Percentiles rank a stretch among this genome's conserved stretches.
Conservation (phyloP, 192 early-diverging fungal species). For the Backusella sp. region DNA sequence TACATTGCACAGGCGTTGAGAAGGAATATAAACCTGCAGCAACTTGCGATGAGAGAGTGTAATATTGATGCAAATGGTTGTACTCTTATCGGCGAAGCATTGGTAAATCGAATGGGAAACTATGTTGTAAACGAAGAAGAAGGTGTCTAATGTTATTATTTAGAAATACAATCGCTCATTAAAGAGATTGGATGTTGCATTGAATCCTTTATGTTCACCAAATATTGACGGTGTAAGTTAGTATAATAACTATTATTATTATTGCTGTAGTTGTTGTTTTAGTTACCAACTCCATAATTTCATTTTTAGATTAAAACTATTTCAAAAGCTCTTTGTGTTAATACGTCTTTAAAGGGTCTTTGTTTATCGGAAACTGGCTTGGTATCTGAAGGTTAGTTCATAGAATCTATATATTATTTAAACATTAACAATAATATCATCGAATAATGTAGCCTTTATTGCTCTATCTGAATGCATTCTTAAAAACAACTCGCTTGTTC, state of each 20-base stretch:
- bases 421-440: not conserved
- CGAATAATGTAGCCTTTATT: conserved; percentile 51
- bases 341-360: conserved; percentile 46
- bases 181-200: conserved; percentile 41
- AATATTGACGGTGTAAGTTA: conserved; percentile 33
- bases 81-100: conserved; percentile 43
- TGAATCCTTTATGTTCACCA: conserved; percentile 40
- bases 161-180: conserved; percentile 52
- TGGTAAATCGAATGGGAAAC: conserved; percentile 37
- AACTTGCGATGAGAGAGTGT: conserved; percentile 43
- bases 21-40: conserved; percentile 47
- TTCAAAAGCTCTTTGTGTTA: conserved; percentile 45
- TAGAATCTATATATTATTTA: not conserved
- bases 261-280: not conserved
- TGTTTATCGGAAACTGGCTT: conserved; percentile 21
- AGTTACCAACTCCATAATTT: not conserved
- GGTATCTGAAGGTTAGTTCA: conserved; percentile 17
- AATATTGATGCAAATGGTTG: conserved; percentile 51
- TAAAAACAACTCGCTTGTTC: conserved; percentile 62
- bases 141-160: not conserved
- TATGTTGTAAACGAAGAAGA: not conserved
- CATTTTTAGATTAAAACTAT: conserved; percentile 30
- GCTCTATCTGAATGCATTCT: conserved; percentile 80
- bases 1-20: conserved; percentile 56
- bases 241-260: too few species aligned